Conservation (phyloP, 2,329 filamentous ascomycete species). For the Colletotrichum shisoi region DNA sequence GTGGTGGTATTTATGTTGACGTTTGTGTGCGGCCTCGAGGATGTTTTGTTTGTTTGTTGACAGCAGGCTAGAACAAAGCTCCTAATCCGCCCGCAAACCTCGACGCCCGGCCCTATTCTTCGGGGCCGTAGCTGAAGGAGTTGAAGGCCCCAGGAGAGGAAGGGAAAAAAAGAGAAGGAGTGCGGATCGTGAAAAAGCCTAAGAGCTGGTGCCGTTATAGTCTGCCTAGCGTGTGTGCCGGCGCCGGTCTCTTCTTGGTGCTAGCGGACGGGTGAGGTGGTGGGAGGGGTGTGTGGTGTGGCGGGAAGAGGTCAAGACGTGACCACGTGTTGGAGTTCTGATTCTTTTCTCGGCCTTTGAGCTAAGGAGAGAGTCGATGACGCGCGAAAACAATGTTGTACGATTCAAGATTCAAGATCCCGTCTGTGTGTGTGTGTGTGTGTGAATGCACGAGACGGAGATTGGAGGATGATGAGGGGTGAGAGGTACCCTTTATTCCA, state of each 20-base stretch:
- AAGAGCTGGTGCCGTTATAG: constrained; percentile 23
- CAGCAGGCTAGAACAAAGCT: constrained; percentile 19
- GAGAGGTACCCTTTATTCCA: constrained; percentile 23
- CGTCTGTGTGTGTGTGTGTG: not conserved
- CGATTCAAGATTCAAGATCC: constrained; percentile 18
- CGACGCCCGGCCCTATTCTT: not conserved
- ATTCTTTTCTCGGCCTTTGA: not conserved
- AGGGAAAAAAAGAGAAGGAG: not conserved
- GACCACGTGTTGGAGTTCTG: not conserved
- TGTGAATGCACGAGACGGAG: not conserved
- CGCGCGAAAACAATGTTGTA: not conserved
- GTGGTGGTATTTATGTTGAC: constrained; percentile 31
- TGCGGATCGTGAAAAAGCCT: not conserved
- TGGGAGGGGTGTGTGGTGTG: not conserved
- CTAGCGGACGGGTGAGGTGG: constrained; percentile 14
- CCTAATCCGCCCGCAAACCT: constrained; percentile 2
- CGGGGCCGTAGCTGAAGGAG: constrained; percentile 8
- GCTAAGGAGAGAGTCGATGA: constrained; percentile 1
- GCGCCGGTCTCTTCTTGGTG: constrained; percentile 24
- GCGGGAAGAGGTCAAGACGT: not conserved
- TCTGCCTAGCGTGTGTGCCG: constrained; percentile 6
- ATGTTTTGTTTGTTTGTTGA: constrained; percentile 18
- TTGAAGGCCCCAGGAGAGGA: no score
- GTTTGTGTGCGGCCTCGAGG: constrained; percentile 12
- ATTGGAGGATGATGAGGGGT: constrained; percentile 11